Percentiles rank a stretch among this genome's conserved stretches.
phyloP scores from a whole-genome alignment of 805 yeast genomes.

The Lipomyces starkeyi region DNA sequence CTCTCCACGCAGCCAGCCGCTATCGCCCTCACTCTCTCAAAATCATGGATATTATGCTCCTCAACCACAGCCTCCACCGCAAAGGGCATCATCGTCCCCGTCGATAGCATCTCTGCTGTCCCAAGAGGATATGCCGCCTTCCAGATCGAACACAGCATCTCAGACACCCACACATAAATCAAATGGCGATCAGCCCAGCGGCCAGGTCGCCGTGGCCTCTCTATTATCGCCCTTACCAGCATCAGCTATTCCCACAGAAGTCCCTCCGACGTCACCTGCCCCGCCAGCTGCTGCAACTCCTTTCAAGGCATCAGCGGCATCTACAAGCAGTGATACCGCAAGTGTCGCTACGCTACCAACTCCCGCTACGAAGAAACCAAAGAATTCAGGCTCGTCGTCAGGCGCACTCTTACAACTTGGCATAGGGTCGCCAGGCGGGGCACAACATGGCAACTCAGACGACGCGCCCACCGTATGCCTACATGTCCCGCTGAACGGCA shows the following conservation, averaged over 20 bases:
- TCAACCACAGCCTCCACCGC: slow-evolving; percentile 1
- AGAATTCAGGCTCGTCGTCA: slow-evolving; percentile 10
- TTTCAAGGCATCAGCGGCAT: background rate
- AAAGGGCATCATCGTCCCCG: slow-evolving; percentile 22
- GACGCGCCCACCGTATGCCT: slow-evolving; percentile 34
- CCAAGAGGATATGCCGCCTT: slow-evolving; percentile 12
- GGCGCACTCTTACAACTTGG: background rate
- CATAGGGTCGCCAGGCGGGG: background rate
- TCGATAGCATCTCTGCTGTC: slow-evolving; percentile 25
- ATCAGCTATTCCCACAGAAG: slow-evolving; percentile 1
- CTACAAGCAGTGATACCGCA: slow-evolving; percentile 7
- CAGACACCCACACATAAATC: background rate
- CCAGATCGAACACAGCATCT: slow-evolving; percentile 9
- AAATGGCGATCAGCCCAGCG: background rate
- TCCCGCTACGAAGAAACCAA: slow-evolving; percentile 12
- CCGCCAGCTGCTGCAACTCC: slow-evolving; percentile 5
- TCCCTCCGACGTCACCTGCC: slow-evolving; percentile 2
- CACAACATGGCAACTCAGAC: background rate
- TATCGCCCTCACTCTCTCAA: slow-evolving; percentile 7
- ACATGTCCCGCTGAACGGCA: slow-evolving; percentile 36
- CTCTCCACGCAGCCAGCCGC: slow-evolving; percentile 10
- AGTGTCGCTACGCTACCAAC: slow-evolving; percentile 13
- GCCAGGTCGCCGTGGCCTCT: slow-evolving; percentile 2
- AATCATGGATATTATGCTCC: slow-evolving; percentile 4
- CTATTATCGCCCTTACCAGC: slow-evolving; percentile 1